Evolutionary conservation across 2,329 filamentous ascomycete species (phyloP).

Genomic region (Penicillium sp.): DNA sequence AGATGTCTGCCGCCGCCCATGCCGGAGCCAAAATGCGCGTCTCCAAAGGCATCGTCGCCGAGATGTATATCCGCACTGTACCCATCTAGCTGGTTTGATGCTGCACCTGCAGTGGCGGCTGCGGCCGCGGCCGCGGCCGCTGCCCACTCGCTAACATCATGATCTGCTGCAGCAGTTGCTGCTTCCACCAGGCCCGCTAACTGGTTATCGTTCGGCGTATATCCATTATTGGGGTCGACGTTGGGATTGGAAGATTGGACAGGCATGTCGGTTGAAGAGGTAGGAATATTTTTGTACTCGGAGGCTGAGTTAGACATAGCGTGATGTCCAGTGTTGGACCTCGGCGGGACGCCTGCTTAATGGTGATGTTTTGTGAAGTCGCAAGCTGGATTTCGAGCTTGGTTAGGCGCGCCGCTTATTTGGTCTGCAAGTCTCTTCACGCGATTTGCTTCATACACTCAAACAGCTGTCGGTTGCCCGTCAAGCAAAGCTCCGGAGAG

Average conservation of each 20-base stretch:
- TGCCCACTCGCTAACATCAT: conserved; percentile 46
- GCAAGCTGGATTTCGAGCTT: no score
- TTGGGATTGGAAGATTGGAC: conserved; percentile 28
- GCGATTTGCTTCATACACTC: neutral
- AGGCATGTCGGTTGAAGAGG: conserved; percentile 33
- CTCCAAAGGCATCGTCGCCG: conserved; percentile 44
- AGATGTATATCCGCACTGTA: conserved; percentile 46
- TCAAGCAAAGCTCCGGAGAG: neutral
- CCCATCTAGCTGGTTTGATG: conserved; percentile 44
- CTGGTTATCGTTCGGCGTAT: conserved; percentile 47
- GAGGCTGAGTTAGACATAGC: conserved; percentile 35
- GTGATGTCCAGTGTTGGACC: neutral
- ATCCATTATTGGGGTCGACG: conserved; percentile 38
- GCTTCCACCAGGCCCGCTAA: conserved; percentile 52
- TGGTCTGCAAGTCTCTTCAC: neutral
- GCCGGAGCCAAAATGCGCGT: conserved; percentile 36
- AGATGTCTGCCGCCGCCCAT: conserved; percentile 33
- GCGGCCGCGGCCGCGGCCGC: conserved; percentile 51
- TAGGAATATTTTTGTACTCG: conserved; percentile 34
- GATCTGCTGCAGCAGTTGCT: conserved; percentile 49
- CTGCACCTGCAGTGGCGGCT: conserved; percentile 28
- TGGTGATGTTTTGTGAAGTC: neutral
- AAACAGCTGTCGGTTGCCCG: neutral
- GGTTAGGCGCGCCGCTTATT: no score
- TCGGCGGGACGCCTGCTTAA: no score